Evolutionary conservation across 352 stramenopile species (phyloP).

Genomic region (Pythium grandisporangium): DNA sequence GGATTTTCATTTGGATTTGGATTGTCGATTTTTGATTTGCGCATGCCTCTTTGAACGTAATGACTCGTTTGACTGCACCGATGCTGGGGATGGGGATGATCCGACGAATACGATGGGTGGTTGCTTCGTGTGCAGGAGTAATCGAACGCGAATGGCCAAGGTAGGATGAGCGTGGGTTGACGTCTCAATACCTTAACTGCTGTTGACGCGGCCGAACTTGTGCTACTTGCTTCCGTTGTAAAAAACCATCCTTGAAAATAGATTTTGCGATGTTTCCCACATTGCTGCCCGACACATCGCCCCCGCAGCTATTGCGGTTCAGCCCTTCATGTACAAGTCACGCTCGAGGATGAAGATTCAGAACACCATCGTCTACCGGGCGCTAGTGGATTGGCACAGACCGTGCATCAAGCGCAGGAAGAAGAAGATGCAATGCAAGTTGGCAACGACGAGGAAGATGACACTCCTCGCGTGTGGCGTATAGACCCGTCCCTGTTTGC

Average conservation of each 20-base stretch:
- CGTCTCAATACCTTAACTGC: not conserved
- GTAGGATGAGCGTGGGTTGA: conserved; percentile 8
- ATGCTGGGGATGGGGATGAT: no score
- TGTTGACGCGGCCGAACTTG: no score
- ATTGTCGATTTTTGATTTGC: not conserved
- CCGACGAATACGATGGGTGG: no score
- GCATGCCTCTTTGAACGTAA: not conserved
- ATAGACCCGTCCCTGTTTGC: conserved; percentile 1
- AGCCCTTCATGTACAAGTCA: conserved; percentile 21
- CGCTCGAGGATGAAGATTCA: no score
- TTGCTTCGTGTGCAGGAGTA: conserved; percentile 12
- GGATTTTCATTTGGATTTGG: conserved; percentile 3
- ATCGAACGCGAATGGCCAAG: conserved; percentile 33
- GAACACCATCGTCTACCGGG: no score
- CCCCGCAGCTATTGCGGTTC: conserved; percentile 40
- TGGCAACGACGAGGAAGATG: no score
- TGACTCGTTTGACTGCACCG: no score
- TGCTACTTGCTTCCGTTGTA: not conserved
- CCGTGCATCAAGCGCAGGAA: no score
- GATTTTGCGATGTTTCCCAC: conserved; percentile 48
- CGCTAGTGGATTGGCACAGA: no score
- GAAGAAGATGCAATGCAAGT: no score
- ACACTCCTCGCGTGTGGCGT: not conserved
- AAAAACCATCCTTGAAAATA: conserved; percentile 7
- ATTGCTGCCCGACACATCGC: conserved; percentile 40